These are phyloP conservation scores for Phylloporus sp. DNA, from an alignment of 768 basidiomycete species.

Conservation along the genomic window DNA sequence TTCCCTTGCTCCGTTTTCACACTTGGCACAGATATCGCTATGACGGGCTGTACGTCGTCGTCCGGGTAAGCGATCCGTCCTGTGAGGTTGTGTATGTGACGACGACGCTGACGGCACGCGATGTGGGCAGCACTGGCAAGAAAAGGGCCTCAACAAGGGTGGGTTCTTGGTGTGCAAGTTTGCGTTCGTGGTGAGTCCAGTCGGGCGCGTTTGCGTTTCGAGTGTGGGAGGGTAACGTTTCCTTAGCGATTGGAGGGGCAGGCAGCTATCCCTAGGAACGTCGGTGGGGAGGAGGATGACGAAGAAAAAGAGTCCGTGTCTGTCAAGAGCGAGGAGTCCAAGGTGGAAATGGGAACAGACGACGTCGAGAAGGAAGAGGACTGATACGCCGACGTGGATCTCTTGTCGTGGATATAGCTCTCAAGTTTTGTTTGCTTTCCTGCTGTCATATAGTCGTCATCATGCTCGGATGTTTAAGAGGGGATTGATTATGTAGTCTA, in stretches of 20 bases:
- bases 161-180: conserved; percentile 83
- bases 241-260: conserved; percentile 26
- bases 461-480: too few relatives aligned
- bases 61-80: conserved; percentile 43
- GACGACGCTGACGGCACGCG: neutral
- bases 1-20: too few relatives aligned
- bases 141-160: conserved; percentile 59
- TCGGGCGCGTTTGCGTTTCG: neutral
- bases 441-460: too few relatives aligned
- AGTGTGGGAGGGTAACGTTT: neutral
- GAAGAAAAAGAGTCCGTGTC: too few relatives aligned
- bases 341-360: too few relatives aligned
- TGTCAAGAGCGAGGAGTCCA: too few relatives aligned
- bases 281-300: too few relatives aligned
- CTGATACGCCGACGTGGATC: too few relatives aligned
- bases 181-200: conserved; percentile 65
- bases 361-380: too few relatives aligned
- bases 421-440: too few relatives aligned
- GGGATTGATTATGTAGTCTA: too few relatives aligned
- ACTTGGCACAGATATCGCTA: conserved; percentile 70
- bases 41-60: conserved; percentile 81
- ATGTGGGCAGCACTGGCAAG: conserved; percentile 66
- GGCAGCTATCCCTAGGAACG: conserved; percentile 15
- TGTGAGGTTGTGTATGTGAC: neutral
- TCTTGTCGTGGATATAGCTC: too few relatives aligned